These are phyloP conservation scores for Ustilago curta DNA, from an alignment of 1,284 basidiomycete genomes.

Conservation along the genomic window DNA sequence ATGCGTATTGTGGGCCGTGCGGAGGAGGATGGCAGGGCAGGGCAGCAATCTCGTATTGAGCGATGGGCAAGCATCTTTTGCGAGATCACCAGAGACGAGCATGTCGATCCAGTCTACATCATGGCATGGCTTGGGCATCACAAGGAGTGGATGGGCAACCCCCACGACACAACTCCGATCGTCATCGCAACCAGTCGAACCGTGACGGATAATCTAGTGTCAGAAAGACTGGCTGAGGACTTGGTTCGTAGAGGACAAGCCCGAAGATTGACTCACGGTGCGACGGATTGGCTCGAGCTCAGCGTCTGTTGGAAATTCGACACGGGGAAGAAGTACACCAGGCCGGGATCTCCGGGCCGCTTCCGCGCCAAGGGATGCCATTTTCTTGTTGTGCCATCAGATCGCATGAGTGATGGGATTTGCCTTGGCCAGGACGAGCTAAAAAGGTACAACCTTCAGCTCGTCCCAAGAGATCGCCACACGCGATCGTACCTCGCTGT, in stretches of 20 bases:
- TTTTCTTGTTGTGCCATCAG: constrained; percentile 15
- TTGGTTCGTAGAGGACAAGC: neutral
- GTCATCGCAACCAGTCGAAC: neutral
- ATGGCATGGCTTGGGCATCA: neutral
- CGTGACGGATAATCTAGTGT: constrained; percentile 4
- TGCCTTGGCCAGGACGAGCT: neutral
- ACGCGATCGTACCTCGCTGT: neutral
- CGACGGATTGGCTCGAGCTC: constrained; percentile 5
- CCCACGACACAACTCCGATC: neutral
- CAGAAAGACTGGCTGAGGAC: constrained; percentile 2
- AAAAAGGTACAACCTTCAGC: neutral
- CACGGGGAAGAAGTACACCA: neutral
- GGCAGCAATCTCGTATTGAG: neutral
- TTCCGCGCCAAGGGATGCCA: neutral
- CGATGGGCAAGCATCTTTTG: neutral
- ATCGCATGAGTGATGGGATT: constrained; percentile 8
- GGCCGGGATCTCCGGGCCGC: neutral
- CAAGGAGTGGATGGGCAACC: too few relatives aligned
- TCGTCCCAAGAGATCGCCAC: neutral
- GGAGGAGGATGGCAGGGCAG: neutral
- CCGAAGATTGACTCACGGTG: neutral
- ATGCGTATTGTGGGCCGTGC: neutral
- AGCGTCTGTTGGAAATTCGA: neutral
- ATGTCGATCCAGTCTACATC: constrained; percentile 1
- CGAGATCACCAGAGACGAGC: too few relatives aligned